A percentile compares a stretch with the other conserved stretches of the same genome.
These are phyloP conservation scores for Linnemannia zychae DNA, from an alignment of 192 early-diverging fungal genomes.

Conservation along the genomic window DNA sequence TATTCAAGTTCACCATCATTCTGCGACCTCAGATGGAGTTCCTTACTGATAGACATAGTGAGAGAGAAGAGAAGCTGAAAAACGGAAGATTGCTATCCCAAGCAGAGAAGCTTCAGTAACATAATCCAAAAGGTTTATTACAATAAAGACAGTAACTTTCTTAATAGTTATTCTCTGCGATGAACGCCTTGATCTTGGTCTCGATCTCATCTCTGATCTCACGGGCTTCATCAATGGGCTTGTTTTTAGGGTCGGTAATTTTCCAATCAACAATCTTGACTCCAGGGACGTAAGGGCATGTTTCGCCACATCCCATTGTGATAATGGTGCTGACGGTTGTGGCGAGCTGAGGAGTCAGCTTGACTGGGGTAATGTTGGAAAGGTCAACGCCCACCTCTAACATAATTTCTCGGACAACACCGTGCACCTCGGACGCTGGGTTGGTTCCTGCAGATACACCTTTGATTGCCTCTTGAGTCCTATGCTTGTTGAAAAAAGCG, in stretches of 20 bases:
- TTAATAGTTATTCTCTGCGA: conserved; percentile 42
- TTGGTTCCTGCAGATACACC: conserved; percentile 50
- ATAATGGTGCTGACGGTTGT: conserved; percentile 39
- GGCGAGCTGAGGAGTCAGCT: conserved; percentile 47
- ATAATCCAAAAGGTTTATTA: background rate
- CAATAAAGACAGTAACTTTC: background rate
- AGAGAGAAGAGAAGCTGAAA: conserved; percentile 59
- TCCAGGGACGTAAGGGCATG: conserved; percentile 41
- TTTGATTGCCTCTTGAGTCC: conserved; percentile 36
- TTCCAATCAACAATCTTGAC: conserved; percentile 48
- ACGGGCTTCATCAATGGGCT: conserved; percentile 27
- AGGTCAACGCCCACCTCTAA: conserved; percentile 41
- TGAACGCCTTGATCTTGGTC: conserved; percentile 35
- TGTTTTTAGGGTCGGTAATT: conserved; percentile 42
- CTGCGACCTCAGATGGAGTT: conserved; percentile 57
- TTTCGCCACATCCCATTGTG: conserved; percentile 46
- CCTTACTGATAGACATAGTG: conserved; percentile 61
- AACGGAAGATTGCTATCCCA: conserved; percentile 62
- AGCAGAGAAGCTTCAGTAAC: conserved; percentile 54
- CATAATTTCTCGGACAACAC: conserved; percentile 40
- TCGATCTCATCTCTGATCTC: conserved; percentile 47
- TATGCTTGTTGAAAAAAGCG: conserved; percentile 50
- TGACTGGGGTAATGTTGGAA: conserved; percentile 40
- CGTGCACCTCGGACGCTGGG: conserved; percentile 42
- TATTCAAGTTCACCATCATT: conserved; percentile 61